phyloP scores from a whole-genome alignment of 208 protist species.

The Herpetomonas samuelpessoai region DNA sequence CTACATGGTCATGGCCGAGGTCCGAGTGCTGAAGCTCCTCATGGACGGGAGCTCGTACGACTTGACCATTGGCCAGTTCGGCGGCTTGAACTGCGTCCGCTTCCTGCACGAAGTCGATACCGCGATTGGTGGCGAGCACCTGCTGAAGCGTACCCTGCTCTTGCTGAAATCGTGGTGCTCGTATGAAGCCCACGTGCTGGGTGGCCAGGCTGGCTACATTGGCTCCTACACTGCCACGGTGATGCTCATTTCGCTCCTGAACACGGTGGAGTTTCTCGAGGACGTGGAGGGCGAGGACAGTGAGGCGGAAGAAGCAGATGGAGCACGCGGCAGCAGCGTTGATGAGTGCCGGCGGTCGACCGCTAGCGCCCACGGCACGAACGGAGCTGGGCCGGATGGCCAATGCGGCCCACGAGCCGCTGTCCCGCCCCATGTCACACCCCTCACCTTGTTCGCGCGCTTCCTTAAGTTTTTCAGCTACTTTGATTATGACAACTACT shows the following conservation, averaged over 20 bases:
- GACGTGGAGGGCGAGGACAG: slow-evolving; percentile 28
- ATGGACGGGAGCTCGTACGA: slow-evolving; percentile 88
- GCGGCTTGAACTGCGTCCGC: slow-evolving; percentile 84
- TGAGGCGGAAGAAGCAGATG: background rate
- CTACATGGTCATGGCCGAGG: slow-evolving; percentile 74
- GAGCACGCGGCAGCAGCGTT: no score
- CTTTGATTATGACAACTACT: slow-evolving; percentile 82
- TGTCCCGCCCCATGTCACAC: slow-evolving; percentile 21
- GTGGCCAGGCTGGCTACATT: slow-evolving; percentile 86
- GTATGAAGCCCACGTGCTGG: slow-evolving; percentile 91
- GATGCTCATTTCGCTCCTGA: slow-evolving; percentile 90
- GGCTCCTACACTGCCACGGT: slow-evolving; percentile 88
- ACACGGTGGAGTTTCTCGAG: slow-evolving; percentile 85
- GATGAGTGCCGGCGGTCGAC: background rate
- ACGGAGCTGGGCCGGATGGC: background rate
- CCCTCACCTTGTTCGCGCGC: slow-evolving; percentile 58
- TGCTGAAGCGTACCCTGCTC: slow-evolving; percentile 90
- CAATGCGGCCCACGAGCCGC: background rate
- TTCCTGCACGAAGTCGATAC: slow-evolving; percentile 90
- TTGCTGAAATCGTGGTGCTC: slow-evolving; percentile 90
- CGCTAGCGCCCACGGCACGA: background rate
- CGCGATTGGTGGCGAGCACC: slow-evolving; percentile 67
- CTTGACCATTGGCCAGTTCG: slow-evolving; percentile 86
- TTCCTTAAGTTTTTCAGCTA: slow-evolving; percentile 81
- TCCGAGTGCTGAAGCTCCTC: slow-evolving; percentile 86